Conservation (phyloP, 2,329 filamentous ascomycete genomes). For the Colletotrichum horii region DNA sequence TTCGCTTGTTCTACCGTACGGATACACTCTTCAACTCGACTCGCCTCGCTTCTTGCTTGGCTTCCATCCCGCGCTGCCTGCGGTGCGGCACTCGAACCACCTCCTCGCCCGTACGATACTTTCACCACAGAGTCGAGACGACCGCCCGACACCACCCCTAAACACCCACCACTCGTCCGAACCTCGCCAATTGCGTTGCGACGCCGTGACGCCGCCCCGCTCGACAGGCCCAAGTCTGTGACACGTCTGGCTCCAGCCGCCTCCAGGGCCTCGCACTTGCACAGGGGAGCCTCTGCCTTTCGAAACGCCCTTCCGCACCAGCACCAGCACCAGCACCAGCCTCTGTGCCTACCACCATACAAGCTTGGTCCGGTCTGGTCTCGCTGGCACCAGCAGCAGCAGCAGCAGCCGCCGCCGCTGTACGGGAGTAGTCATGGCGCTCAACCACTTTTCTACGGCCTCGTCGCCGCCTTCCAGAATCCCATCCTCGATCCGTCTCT, state of each 20-base stretch:
- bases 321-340: neutral
- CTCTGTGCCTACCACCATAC: neutral
- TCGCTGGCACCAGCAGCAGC: neutral
- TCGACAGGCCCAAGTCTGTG: slow-evolving; percentile 15
- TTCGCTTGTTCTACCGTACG: slow-evolving; percentile 14
- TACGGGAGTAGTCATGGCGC: slow-evolving; percentile 10
- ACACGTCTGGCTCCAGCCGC: slow-evolving; percentile 17
- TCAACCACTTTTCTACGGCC: slow-evolving; percentile 11
- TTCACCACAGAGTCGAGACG: neutral
- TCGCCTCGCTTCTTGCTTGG: neutral
- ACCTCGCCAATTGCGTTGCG: slow-evolving; percentile 21
- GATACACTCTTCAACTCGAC: neutral
- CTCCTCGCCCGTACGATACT: neutral
- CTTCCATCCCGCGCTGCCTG: neutral
- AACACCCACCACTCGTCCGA: slow-evolving; percentile 4
- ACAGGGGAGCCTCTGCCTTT: neutral
- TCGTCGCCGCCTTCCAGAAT: slow-evolving; percentile 4
- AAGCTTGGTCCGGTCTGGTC: neutral
- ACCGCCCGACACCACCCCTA: slow-evolving; percentile 1
- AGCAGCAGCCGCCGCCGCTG: neutral
- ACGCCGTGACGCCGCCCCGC: slow-evolving; percentile 16
- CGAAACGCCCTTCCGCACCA: slow-evolving; percentile 3
- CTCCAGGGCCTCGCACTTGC: neutral
- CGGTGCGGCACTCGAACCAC: neutral
- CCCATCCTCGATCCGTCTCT: neutral